Evolutionary conservation across 345 rosid species (phyloP).

Genomic region (Populus nigra): DNA sequence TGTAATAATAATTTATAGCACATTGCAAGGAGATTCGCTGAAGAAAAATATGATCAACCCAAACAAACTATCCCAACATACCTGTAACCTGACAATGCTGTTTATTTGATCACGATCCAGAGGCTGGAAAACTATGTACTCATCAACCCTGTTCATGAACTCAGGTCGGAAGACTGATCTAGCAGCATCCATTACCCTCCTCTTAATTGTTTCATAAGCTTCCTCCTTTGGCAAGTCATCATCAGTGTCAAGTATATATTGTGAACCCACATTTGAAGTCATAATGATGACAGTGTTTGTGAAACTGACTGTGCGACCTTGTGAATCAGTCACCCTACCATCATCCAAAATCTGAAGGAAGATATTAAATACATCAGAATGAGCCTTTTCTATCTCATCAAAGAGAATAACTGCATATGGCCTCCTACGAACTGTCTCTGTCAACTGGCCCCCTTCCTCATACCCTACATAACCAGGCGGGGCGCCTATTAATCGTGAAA

Average conservation of each 20-base stretch:
- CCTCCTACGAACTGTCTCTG: constrained; percentile 87
- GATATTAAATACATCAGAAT: constrained; percentile 85
- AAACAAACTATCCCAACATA: constrained; percentile 21
- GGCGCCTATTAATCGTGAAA: constrained; percentile 94
- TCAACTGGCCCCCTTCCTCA: constrained; percentile 97
- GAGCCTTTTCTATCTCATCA: constrained; percentile 99
- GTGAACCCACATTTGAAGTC: constrained; percentile 97
- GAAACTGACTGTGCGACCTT: constrained; percentile 92
- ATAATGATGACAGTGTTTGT: constrained; percentile 87
- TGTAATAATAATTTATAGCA: not conserved
- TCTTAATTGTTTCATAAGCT: constrained; percentile 73
- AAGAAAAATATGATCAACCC: not conserved
- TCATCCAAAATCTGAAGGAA: constrained; percentile 97
- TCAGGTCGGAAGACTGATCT: constrained; percentile 94
- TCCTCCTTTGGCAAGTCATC: constrained; percentile 56
- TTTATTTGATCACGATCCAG: constrained; percentile 74
- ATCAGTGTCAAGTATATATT: constrained; percentile 66
- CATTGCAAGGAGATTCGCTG: not conserved
- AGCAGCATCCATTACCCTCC: constrained; percentile 93
- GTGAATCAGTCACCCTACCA: constrained; percentile 97
- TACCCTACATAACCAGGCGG: constrained; percentile 99
- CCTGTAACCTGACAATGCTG: constrained; percentile 88
- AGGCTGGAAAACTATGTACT: constrained; percentile 98
- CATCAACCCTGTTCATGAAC: constrained; percentile 96
- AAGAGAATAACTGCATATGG: constrained; percentile 95